Evolutionary conservation across 768 basidiomycete species (phyloP).

Genomic region (Mycena indigotica): DNA sequence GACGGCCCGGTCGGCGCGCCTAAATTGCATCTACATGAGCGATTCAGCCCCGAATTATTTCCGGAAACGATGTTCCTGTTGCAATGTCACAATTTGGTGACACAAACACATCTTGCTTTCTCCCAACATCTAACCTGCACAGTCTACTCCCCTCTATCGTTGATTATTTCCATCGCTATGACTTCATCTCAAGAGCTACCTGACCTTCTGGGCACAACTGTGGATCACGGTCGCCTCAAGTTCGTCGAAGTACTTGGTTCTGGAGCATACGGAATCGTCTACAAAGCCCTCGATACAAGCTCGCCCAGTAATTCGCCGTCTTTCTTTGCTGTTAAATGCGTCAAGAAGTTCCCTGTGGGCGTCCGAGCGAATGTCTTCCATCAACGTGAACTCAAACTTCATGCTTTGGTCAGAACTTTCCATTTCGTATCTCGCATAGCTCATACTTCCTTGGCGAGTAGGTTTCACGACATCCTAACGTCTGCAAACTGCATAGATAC

Average conservation of each 20-base stretch:
- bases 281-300: slow-evolving; percentile 61
- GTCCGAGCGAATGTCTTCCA: slow-evolving; percentile 61
- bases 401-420: slow-evolving; percentile 41
- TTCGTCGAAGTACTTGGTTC: slow-evolving; percentile 66
- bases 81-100: too few relatives aligned
- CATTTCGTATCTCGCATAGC: background rate
- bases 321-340: slow-evolving; percentile 76
- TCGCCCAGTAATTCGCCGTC: slow-evolving; percentile 38
- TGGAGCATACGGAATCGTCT: slow-evolving; percentile 80
- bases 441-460: background rate
- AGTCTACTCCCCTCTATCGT: slow-evolving; percentile 13
- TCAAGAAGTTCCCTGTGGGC: slow-evolving; percentile 58
- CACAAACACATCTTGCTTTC: slow-evolving; percentile 6
- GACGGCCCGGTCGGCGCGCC: too few relatives aligned
- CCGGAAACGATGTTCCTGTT: too few relatives aligned
- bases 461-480: slow-evolving; percentile 51
- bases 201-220: slow-evolving; percentile 49
- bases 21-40: too few relatives aligned
- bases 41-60: too few relatives aligned
- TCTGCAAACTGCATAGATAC: slow-evolving; percentile 69
- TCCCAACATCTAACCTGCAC: slow-evolving; percentile 8
- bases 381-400: slow-evolving; percentile 66
- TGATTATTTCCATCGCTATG: too few relatives aligned
- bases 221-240: slow-evolving; percentile 62
- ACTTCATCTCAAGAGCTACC: slow-evolving; percentile 46